Evolutionary conservation across 1,139 yeast genomes (phyloP), one percentile per base, ranked within the genome.

Genomic region (Diutina rugosa): DNA sequence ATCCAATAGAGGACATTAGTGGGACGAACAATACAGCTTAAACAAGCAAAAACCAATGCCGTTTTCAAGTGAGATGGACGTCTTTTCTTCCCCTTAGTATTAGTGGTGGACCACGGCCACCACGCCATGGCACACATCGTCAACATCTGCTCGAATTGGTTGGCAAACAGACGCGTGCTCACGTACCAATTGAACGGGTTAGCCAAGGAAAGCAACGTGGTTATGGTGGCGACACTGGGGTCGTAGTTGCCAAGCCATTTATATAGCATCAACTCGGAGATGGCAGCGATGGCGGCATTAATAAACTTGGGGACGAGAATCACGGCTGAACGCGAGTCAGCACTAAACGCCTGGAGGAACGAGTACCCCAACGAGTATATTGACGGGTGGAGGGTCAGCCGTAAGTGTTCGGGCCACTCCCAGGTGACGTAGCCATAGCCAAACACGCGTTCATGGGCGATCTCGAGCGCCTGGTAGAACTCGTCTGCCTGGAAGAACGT

Each of bases 401-500:
- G 71, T 9, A 95, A 71, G 1, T 83, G 85, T 56, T 78, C 74
- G 45, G 72, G 66, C 99, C 99, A 95, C 69, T 95, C 99, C 99
- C 99, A 95, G 0, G 99, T 90, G 54, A 84, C 66, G 63, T 84
- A 82, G 0, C 99, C 99, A 60, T 84, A 86, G 1, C 95, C 93
- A 67, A 78, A 90, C 0, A 85, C 85, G 32, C 77, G 71, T 10
- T 66, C 60, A 68, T 91, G 96, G 0, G 99, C 99, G 0, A 97
- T 97, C 65, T 95, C 99, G 53, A 95, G 72, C 0, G 93, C 77
- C 69, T 95, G 99, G 82, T 86, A 95, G 71, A 78, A 95, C 68
- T 95, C 99, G 68, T 95, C 99, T 0, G 99, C 95, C 68, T 95
- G 99, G 71, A 93, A 93, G 66, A 83, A 95, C 0, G 98, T 90